These are phyloP conservation scores for sweet orange (Citrus sinensis) DNA, from an alignment of 345 rosid species.

Conservation along the genomic window DVS_A1.0 CM039166.1:19616501-19617000, in stretches of 20 bases:
- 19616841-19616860: no score
- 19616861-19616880: no score
- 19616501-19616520: neutral
- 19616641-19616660: neutral
- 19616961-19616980: neutral
- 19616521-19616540: neutral
- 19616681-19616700: neutral
- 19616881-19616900: neutral
- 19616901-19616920: neutral
- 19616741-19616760: neutral
- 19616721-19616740: neutral
- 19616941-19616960: neutral
- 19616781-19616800: no score
- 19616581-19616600: neutral
- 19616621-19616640: neutral
- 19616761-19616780: neutral
- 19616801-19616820: no score
- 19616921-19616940: neutral
- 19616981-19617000: neutral
- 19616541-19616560: neutral
- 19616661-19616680: neutral
- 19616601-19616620: neutral
- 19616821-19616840: no score
- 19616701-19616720: neutral
- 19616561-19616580: neutral